Evolutionary conservation across 2,329 filamentous ascomycete species (phyloP).

Genomic region (Fusarium sp.): DNA sequence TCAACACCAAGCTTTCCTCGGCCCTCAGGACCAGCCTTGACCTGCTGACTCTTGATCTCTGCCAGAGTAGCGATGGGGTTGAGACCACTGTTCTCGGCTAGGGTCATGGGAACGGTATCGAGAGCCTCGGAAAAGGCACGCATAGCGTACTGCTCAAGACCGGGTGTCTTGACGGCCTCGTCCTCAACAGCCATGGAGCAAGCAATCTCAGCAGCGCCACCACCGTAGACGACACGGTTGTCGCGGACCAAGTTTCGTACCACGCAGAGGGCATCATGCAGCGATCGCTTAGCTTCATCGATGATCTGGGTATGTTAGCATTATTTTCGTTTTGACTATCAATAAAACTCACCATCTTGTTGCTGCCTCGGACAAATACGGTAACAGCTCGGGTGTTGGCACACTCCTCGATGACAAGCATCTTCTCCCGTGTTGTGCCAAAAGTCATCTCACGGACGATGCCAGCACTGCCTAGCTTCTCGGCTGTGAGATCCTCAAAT

Average conservation of each 20-base stretch:
- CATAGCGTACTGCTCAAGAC: constrained; percentile 99
- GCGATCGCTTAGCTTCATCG: constrained; percentile 96
- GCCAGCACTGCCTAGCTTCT: constrained; percentile 91
- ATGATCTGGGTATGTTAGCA: constrained; percentile 74
- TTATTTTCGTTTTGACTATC: background rate
- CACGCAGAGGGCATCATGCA: constrained; percentile 97
- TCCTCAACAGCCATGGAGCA: constrained; percentile 97
- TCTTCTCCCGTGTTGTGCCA: constrained; percentile 97
- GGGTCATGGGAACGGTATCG: constrained; percentile 91
- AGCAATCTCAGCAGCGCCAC: constrained; percentile 95
- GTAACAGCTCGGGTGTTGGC: constrained; percentile 97
- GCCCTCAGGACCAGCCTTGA: constrained; percentile 68
- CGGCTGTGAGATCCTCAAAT: constrained; percentile 90
- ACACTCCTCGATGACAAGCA: constrained; percentile 99
- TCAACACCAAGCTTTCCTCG: constrained; percentile 85
- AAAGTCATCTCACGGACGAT: constrained; percentile 95
- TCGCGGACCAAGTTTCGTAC: constrained; percentile 96
- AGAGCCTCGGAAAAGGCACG: constrained; percentile 95
- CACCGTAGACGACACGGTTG: constrained; percentile 97
- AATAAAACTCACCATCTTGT: constrained; percentile 85
- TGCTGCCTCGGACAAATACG: constrained; percentile 94
- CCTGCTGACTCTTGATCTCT: constrained; percentile 94
- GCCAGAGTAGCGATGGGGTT: constrained; percentile 96
- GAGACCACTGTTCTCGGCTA: constrained; percentile 96
- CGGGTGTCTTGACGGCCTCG: constrained; percentile 91